A percentile compares a stretch with the other conserved stretches of the same genome.
phyloP scores from a whole-genome alignment of 345 rosid species.

The Eucalyptus marginata region DNA sequence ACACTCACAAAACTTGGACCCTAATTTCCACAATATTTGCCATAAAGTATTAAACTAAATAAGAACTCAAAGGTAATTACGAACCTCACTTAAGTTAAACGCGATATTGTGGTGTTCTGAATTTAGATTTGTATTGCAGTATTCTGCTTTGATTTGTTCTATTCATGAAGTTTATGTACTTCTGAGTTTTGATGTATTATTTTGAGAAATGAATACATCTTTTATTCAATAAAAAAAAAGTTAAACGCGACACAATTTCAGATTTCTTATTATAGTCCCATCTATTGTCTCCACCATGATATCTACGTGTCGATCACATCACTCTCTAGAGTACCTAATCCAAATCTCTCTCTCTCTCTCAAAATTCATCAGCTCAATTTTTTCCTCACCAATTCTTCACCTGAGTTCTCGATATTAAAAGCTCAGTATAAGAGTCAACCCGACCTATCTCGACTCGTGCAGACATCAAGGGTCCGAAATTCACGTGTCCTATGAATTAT shows the following conservation, averaged over 20 bases:
- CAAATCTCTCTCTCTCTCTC: background rate
- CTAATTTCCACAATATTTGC: background rate
- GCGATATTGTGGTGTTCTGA: fast-evolving
- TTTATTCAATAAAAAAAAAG: background rate
- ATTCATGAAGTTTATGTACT: background rate
- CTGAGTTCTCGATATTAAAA: background rate
- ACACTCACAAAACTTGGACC: background rate
- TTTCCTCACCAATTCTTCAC: background rate
- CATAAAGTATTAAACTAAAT: background rate
- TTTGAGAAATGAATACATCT: too few species aligned
- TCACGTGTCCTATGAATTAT: background rate
- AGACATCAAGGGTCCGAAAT: background rate
- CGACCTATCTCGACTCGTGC: background rate
- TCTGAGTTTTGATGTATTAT: too few species aligned
- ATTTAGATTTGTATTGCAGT: background rate
- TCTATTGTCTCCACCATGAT: background rate
- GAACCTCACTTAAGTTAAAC: background rate
- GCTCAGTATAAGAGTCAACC: background rate
- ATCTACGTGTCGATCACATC: background rate
- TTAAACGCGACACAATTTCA: background rate
- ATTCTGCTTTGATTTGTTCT: background rate
- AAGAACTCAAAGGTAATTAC: background rate
- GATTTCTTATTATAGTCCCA: background rate
- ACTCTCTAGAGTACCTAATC: background rate
- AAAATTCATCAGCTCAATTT: background rate